Percentiles rank a stretch among this genome's conserved stretches.
Evolutionary conservation across 306 rosid genomes (phyloP).

Genomic region (Casuarina glauca): DNA sequence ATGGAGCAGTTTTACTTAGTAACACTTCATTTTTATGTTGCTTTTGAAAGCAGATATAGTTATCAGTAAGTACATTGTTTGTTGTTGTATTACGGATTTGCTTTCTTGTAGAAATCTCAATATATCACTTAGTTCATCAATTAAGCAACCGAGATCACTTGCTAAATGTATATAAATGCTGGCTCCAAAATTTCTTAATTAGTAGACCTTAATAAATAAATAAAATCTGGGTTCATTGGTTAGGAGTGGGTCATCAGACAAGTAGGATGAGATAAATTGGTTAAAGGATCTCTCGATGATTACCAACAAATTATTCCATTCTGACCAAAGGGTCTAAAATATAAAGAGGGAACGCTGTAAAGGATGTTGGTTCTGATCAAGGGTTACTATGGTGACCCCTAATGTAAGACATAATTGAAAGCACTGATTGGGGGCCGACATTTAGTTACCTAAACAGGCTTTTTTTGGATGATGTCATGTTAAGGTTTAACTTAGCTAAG

Average conservation of each 20-base stretch:
- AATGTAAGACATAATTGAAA: neutral
- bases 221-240: neutral
- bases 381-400: neutral
- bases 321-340: conserved; percentile 2
- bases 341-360: conserved; percentile 3
- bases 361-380: neutral
- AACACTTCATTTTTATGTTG: neutral
- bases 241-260: neutral
- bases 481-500: conserved; percentile 5
- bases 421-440: conserved; percentile 10
- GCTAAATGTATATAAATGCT: neutral
- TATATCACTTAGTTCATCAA: neutral
- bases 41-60: neutral
- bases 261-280: neutral
- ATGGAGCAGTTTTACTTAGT: neutral
- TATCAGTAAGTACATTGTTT: neutral
- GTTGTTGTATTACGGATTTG: neutral
- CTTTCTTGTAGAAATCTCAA: neutral
- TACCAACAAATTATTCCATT: neutral
- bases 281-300: neutral
- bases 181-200: too few species aligned
- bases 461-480: conserved; percentile 5
- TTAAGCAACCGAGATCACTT: neutral
- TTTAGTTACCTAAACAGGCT: conserved; percentile 3
- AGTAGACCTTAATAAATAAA: neutral